A percentile compares a stretch with the other conserved stretches of the same genome.
Conservation (phyloP, 2,329 filamentous ascomycete genomes). For the Pseudonectria buxi region DNA sequence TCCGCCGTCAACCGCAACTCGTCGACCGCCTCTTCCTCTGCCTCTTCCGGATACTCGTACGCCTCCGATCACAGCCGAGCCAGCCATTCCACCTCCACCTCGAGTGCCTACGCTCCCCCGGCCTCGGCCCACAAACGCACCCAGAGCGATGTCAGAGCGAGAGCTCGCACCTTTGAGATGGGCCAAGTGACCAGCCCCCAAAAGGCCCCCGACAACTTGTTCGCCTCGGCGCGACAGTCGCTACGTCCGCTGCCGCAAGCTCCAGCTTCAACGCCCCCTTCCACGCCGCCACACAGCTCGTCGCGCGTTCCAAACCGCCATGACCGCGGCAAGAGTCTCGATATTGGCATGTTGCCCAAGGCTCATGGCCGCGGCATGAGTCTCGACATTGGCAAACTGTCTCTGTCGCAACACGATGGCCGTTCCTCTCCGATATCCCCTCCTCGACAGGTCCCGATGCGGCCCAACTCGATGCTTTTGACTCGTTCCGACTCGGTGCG, state of each 20-base stretch:
- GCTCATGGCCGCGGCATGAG: slow-evolving; percentile 48
- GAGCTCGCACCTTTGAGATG: slow-evolving; percentile 42
- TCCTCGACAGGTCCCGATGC: slow-evolving; percentile 35
- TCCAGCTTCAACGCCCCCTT: slow-evolving; percentile 41
- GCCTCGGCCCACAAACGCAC: slow-evolving; percentile 61
- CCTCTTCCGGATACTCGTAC: slow-evolving; percentile 61
- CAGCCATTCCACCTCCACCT: slow-evolving; percentile 64
- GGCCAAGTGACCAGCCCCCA: slow-evolving; percentile 37
- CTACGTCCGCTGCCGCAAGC: slow-evolving; percentile 67
- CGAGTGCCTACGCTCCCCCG: slow-evolving; percentile 46
- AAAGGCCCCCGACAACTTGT: slow-evolving; percentile 54
- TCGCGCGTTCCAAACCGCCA: slow-evolving; percentile 27
- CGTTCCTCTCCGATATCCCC: slow-evolving; percentile 36
- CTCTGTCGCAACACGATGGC: slow-evolving; percentile 39
- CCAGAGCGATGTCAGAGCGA: slow-evolving; percentile 60
- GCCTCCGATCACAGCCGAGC: slow-evolving; percentile 50
- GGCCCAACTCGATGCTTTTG: slow-evolving; percentile 57
- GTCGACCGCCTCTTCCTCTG: slow-evolving; percentile 65
- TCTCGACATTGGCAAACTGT: slow-evolving; percentile 52
- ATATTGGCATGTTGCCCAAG: slow-evolving; percentile 50
- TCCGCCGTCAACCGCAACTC: slow-evolving; percentile 50
- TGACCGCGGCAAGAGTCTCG: slow-evolving; percentile 58
- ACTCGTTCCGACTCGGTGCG: slow-evolving; percentile 50
- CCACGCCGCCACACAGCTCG: slow-evolving; percentile 31
- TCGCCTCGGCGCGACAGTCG: slow-evolving; percentile 67